These are phyloP conservation scores for Ophiostoma ulmi DNA, from an alignment of 2,329 filamentous ascomycete species.

Conservation along the genomic window DNA sequence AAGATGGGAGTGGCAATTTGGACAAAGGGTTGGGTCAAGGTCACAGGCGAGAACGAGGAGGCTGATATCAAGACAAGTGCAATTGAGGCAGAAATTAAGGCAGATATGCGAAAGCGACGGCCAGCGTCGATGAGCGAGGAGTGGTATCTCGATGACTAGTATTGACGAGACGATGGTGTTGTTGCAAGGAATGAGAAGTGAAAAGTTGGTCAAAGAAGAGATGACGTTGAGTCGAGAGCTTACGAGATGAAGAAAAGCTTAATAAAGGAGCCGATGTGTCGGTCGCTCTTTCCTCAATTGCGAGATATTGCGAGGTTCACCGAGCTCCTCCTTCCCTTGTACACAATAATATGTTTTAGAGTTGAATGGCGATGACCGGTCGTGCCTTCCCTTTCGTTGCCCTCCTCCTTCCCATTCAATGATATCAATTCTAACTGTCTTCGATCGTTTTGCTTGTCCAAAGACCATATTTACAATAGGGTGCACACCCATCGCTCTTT, in stretches of 20 bases:
- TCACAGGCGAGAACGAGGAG: neutral
- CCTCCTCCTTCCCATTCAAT: neutral
- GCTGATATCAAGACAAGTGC: neutral
- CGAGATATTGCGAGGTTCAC: neutral
- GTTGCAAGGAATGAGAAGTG: neutral
- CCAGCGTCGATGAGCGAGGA: constrained; percentile 1
- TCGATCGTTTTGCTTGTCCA: neutral
- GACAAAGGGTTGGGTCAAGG: neutral
- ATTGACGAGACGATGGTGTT: neutral
- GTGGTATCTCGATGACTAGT: neutral
- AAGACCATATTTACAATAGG: neutral
- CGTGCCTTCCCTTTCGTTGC: neutral
- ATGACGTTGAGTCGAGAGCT: neutral
- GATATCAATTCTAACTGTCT: neutral
- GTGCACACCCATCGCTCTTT: neutral
- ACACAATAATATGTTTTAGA: neutral
- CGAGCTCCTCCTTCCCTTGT: neutral
- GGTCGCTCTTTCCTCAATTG: neutral
- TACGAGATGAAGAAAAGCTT: neutral
- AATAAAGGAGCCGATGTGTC: neutral
- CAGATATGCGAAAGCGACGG: neutral
- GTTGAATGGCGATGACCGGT: neutral
- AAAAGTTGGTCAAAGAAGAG: neutral
- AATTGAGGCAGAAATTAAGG: neutral
- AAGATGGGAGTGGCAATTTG: neutral